phyloP scores from a whole-genome alignment of 1,284 basidiomycete species.

The Lentinula novae-zelandiae region DNA sequence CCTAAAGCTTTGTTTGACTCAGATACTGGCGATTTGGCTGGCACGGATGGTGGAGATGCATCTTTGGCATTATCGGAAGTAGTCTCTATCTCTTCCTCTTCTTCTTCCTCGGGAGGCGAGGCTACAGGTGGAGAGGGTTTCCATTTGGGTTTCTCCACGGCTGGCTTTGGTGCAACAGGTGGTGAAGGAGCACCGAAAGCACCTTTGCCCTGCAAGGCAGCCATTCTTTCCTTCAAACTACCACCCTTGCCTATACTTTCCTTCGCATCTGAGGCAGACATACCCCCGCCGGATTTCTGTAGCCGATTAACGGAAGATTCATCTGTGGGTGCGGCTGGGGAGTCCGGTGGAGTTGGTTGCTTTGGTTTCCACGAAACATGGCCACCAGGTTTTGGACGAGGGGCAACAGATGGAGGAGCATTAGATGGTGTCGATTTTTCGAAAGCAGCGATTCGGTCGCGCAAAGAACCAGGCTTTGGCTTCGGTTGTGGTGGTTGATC shows the following conservation, averaged over 20 bases:
- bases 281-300: conserved; percentile 34
- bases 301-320: conserved; percentile 14
- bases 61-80: conserved; percentile 17
- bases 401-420: conserved; percentile 40
- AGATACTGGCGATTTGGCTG: not conserved
- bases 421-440: conserved; percentile 52
- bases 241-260: conserved; percentile 71
- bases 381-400: conserved; percentile 64
- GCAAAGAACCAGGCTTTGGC: conserved; percentile 68
- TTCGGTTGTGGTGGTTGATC: conserved; percentile 43
- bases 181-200: conserved; percentile 66
- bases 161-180: conserved; percentile 56
- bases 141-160: conserved; percentile 76
- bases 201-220: conserved; percentile 77
- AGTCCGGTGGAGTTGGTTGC: conserved; percentile 49
- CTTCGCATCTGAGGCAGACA: conserved; percentile 84
- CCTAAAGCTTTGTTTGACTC: not conserved
- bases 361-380: conserved; percentile 69
- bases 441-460: conserved; percentile 81
- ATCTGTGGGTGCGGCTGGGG: conserved; percentile 23
- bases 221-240: conserved; percentile 89
- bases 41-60: conserved; percentile 25
- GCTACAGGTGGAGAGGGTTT: conserved; percentile 57
- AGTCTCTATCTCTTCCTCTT: conserved; percentile 13
- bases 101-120: conserved; percentile 34